Evolutionary conservation across 2,329 filamentous ascomycete species (phyloP), one percentile per base, ranked within the genome.

Genomic region (Byssothecium circinans): DNA sequence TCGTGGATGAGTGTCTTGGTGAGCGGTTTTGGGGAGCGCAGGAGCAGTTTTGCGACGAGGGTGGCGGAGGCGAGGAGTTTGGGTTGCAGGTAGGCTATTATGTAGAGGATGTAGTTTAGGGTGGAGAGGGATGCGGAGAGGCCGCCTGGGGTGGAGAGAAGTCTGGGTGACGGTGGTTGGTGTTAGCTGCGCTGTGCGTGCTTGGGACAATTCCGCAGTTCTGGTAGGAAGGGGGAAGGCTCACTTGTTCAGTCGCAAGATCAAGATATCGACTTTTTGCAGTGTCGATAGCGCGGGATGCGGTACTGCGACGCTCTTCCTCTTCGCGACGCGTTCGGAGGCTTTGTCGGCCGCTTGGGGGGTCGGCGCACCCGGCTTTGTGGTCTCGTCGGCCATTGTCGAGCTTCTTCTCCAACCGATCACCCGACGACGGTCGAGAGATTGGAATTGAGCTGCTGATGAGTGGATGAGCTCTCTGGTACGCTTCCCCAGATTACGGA

Each of bases 61-160:
- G 64, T 56, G 2, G 62, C 53, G 29, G 64, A 52, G 43, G 45
- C 22, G 3, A 62, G 50, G 34, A 74, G 52, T 27, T 69, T 56
- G 12, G 72, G 62, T 46, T 75, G 70, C 35, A 73, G 61, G 61
- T 74, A 74, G 30, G 72, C 68, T 53, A 75, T 67, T 45, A 75
- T 67, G 61, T 75, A 76, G 56, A 76, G 69, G 42, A 68, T 67
- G 63, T 75, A 76, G 62, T 75, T 76, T 64, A 75, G 68, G 38
- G 74, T 75, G 40, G 73, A 75, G 57, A 76, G 73, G 65, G 74
- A 73, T 18, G 73, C 58, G 52, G 65, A 70, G 54, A 75, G 67
- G 36, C 74, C 74, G 61, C 74, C 74, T 17, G 74, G 74, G 36
- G 64, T 68, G 47, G 72, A 71, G 40, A 76, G 65, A 20, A 75